Base-by-base conservation (phyloP, 2,329 filamentous ascomycete genomes). In the Karstenula rhodostoma region DNA sequence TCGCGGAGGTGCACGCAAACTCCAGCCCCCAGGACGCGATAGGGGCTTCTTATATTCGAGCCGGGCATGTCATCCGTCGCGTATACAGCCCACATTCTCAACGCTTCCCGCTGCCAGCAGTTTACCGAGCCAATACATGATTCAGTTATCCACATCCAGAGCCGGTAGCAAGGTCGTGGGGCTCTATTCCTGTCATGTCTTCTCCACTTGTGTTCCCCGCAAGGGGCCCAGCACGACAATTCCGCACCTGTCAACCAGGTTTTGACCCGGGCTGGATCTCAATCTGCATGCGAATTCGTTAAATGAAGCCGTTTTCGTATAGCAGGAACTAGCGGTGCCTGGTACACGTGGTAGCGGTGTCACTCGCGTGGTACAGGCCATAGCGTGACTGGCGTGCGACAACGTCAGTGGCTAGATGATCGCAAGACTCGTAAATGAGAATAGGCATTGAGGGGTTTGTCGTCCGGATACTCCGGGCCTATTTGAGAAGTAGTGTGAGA, bases 241-340 rank as follows among this genome's bases (percentile, higher is more conserved):
- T 40, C 19, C 12, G 37, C 40, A 23, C 23, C 27, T 54, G 17
- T 9, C 51, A 33, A 44, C 40, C 51, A 15, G 51, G 51, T 54
- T 54, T 44, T 33, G 8, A 15, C 1, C 7, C 7, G 3, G 1
- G 12, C 17, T 54, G 4, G 17, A 46, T 13, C 13, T 9, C 32
- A 32, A 25, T 23, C 13, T 44, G 51, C 37, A 33, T 46, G 22
- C 51, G 17, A 23, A 19, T 44, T 54, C 40, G 51, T 54, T 44
- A 33, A 54, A 32, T 23, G n/a, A 54, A 33, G 37, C 51, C 40
- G 23, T 44, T 54, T 54, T 54, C 37, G 51, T 44, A 17, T 15
- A 33, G 40, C 27, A 54, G 51, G 40, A 53, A 15, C 35, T 33
- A 35, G 47, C 47, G 25, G 17, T 29, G 6, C 17, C n/a, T n/a